Conservation (phyloP, 2,329 filamentous ascomycete genomes). For the Paraphoma sp. region DNA sequence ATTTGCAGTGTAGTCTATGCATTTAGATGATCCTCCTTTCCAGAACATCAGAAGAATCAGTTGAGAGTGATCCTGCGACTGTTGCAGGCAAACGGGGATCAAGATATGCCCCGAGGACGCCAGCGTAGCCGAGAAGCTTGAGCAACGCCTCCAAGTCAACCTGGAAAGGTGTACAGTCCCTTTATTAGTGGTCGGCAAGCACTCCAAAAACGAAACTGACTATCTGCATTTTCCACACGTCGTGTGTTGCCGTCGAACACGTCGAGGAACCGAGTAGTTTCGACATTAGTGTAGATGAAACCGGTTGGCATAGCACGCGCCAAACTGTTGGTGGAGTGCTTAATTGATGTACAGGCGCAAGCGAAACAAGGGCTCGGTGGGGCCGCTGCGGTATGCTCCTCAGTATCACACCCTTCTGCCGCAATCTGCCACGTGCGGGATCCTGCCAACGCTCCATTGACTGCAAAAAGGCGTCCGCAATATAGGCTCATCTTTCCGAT, state of each 20-base stretch:
- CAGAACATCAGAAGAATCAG: background rate
- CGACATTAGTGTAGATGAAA: background rate
- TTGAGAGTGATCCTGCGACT: background rate
- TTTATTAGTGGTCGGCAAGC: background rate
- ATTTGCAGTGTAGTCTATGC: background rate
- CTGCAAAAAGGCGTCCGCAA: constrained; percentile 5
- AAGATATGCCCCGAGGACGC: constrained; percentile 6
- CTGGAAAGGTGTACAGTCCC: background rate
- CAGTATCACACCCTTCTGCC: background rate
- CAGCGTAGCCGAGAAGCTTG: constrained; percentile 8
- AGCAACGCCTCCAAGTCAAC: constrained; percentile 1
- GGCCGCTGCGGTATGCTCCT: background rate
- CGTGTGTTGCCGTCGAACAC: background rate
- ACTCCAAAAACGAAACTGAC: background rate
- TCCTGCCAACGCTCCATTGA: background rate
- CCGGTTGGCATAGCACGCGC: constrained; percentile 1
- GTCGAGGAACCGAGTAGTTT: background rate
- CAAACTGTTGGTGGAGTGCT: constrained; percentile 7
- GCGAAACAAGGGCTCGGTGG: constrained; percentile 1
- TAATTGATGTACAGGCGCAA: constrained; percentile 4
- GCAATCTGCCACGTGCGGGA: constrained; percentile 4
- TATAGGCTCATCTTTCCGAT: constrained; percentile 4
- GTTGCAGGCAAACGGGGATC: background rate
- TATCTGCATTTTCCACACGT: background rate
- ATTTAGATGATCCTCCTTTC: background rate